Percentiles rank a stretch among this genome's conserved stretches.
These are phyloP conservation scores for Anastatica hierochuntica DNA, from an alignment of 345 rosid genomes.

Conservation along the genomic window DNA sequence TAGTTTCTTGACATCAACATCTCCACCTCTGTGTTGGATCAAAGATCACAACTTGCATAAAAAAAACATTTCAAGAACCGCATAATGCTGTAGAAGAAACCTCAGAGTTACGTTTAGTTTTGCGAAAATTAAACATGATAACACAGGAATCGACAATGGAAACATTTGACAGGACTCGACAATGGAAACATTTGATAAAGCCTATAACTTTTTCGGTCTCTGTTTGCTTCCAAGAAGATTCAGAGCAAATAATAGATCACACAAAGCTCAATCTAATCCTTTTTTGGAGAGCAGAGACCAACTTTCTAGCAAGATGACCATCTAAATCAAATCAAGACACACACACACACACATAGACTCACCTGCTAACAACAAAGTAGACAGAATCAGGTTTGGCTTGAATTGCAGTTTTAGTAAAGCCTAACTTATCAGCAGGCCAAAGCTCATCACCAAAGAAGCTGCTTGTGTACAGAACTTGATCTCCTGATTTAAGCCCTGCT, in stretches of 20 bases:
- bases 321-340: not conserved
- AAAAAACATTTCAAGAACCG: not conserved
- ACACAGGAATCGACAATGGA: no score
- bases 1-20: conserved; percentile 75
- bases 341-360: no score
- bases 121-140: not conserved
- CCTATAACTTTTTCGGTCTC: no score
- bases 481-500: conserved; percentile 85
- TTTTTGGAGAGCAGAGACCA: no score
- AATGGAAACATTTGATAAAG: no score
- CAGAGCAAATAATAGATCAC: no score
- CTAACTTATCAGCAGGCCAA: conserved; percentile 98
- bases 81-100: not conserved
- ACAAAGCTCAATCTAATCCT: no score
- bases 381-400: conserved; percentile 96
- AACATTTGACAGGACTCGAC: no score
- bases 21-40: conserved; percentile 56
- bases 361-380: conserved; percentile 96
- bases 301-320: not conserved
- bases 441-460: conserved; percentile 99
- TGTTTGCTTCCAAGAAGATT: no score
- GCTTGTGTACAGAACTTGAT: conserved; percentile 91
- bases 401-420: conserved; percentile 94
- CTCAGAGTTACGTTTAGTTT: not conserved
- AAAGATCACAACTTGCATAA: conserved; percentile 1